Percentiles rank a stretch among this genome's conserved stretches.
Evolutionary conservation across 1,284 basidiomycete species (phyloP).

Genomic region (Megacollybia platyphylla): DNA sequence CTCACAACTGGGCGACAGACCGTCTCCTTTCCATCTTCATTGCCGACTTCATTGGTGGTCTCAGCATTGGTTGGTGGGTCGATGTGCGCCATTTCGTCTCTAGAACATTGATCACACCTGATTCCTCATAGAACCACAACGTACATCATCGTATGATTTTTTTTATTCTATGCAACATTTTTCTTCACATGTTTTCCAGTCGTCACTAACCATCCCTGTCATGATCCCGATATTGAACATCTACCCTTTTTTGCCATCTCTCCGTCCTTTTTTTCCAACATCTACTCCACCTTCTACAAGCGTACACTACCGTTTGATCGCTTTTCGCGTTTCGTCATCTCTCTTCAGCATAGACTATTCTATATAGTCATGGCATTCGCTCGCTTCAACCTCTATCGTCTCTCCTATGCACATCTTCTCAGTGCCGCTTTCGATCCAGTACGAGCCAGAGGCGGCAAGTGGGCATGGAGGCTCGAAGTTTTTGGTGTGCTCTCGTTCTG

Average conservation of each 20-base stretch:
- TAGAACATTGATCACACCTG: slow-evolving; percentile 3
- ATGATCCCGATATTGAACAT: slow-evolving; percentile 94
- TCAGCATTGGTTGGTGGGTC: slow-evolving; percentile 98
- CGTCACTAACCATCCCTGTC: slow-evolving; percentile 94
- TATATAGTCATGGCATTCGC: slow-evolving; percentile 88
- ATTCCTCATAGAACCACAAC: slow-evolving; percentile 67
- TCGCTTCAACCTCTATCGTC: slow-evolving; percentile 91
- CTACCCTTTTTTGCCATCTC: slow-evolving; percentile 95
- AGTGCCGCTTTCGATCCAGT: slow-evolving; percentile 48
- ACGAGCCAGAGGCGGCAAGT: slow-evolving; percentile 47
- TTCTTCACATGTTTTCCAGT: slow-evolving; percentile 32
- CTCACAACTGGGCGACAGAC: slow-evolving; percentile 78
- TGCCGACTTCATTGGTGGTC: slow-evolving; percentile 81
- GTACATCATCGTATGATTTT: slow-evolving; percentile 74
- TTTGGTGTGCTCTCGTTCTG: slow-evolving; percentile 63
- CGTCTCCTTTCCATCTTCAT: slow-evolving; percentile 74
- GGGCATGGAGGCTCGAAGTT: slow-evolving; percentile 67
- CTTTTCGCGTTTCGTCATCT: slow-evolving; percentile 54
- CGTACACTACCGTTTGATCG: slow-evolving; percentile 75
- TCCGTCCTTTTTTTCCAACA: slow-evolving; percentile 69
- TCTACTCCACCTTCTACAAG: slow-evolving; percentile 95
- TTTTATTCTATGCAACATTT: slow-evolving; percentile 5
- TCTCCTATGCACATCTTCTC: slow-evolving; percentile 74
- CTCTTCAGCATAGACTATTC: slow-evolving; percentile 86
- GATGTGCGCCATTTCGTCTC: slow-evolving; percentile 46